Conservation (phyloP, 345 rosid genomes). For the Eucalyptus decipiens region DNA sequence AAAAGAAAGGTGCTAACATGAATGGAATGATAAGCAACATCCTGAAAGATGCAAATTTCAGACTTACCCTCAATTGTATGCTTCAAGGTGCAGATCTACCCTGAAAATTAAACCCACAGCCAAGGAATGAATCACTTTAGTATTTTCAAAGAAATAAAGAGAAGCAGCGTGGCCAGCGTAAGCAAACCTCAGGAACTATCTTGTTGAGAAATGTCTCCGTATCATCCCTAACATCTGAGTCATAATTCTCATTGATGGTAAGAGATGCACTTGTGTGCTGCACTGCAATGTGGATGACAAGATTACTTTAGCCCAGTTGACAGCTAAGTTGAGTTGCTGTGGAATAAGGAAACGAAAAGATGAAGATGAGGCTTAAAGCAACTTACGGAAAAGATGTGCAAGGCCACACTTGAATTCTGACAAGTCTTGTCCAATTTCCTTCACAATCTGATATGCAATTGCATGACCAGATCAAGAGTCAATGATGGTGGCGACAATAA, state of each 20-base stretch:
- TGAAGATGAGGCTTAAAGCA: neutral
- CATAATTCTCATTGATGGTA: constrained; percentile 93
- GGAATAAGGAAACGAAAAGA: neutral
- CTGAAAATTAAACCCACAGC: constrained; percentile 17
- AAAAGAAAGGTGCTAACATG: neutral
- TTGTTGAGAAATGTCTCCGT: constrained; percentile 89
- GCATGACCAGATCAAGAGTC: neutral
- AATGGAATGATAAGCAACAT: neutral
- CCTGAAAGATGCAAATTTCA: neutral
- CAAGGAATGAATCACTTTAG: neutral
- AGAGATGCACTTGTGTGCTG: constrained; percentile 97
- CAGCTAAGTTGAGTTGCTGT: neutral
- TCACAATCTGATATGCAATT: constrained; percentile 46
- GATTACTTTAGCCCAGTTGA: neutral
- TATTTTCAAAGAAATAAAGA: neutral
- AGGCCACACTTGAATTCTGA: constrained; percentile 86
- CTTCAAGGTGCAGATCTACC: constrained; percentile 91
- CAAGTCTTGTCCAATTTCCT: constrained; percentile 60
- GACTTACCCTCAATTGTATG: constrained; percentile 84
- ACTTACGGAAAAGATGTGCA: constrained; percentile 81
- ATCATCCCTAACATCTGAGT: constrained; percentile 87
- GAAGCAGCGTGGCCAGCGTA: neutral
- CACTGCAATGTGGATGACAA: constrained; percentile 12
- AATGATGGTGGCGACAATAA: neutral
- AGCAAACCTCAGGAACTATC: constrained; percentile 78